phyloP scores from a whole-genome alignment of 176 grass and related monocot genomes.

The maize (Zea mays) region Zm-B73-REFERENCE-NAM-5.0 NC_050096.1:14206501-14207000 shows the following conservation, averaged over 20 bases:
- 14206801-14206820: slow-evolving; percentile 35
- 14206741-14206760: background rate
- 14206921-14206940: slow-evolving; percentile 53
- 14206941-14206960: slow-evolving; percentile 58
- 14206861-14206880: slow-evolving; percentile 86
- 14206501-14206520: slow-evolving; percentile 10
- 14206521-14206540: slow-evolving; percentile 2
- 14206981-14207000: slow-evolving; percentile 73
- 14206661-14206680: slow-evolving; percentile 2
- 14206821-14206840: slow-evolving; percentile 34
- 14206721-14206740: background rate
- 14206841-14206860: slow-evolving; percentile 77
- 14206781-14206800: slow-evolving; percentile 7
- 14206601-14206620: background rate
- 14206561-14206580: slow-evolving; percentile 5
- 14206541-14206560: background rate
- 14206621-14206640: background rate
- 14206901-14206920: slow-evolving; percentile 90
- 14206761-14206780: background rate
- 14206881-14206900: slow-evolving; percentile 89
- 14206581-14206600: slow-evolving; percentile 7
- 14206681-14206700: slow-evolving; percentile 22
- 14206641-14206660: background rate
- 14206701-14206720: background rate
- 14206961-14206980: slow-evolving; percentile 52